A percentile compares a stretch with the other conserved stretches of the same genome.
These are phyloP conservation scores for Trichoderma oligosporum DNA, from an alignment of 2,329 filamentous ascomycete species.

Conservation along the genomic window DNA sequence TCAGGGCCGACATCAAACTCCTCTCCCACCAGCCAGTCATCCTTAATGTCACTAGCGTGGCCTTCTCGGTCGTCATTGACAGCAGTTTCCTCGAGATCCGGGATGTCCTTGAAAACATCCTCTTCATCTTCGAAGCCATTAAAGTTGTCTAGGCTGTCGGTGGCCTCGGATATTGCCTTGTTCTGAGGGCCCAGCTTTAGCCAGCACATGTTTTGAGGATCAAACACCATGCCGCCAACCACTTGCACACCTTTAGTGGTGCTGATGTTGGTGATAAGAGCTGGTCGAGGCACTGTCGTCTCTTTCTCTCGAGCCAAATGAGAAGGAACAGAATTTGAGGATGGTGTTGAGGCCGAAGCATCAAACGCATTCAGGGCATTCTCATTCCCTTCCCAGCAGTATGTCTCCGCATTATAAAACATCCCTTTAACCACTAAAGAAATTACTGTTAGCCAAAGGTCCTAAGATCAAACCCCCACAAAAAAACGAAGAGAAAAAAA, in stretches of 20 bases:
- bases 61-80: slow-evolving; percentile 48
- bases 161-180: slow-evolving; percentile 42
- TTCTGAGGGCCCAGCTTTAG: slow-evolving; percentile 64
- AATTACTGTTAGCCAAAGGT: slow-evolving; percentile 28
- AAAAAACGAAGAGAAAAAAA: background rate
- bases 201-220: slow-evolving; percentile 97
- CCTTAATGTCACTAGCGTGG: slow-evolving; percentile 59
- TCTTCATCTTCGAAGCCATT: slow-evolving; percentile 80
- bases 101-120: slow-evolving; percentile 92
- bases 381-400: slow-evolving; percentile 95
- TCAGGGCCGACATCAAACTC: slow-evolving; percentile 97
- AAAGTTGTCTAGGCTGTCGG: slow-evolving; percentile 59
- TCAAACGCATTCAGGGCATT: slow-evolving; percentile 79
- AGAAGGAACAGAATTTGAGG: slow-evolving; percentile 36
- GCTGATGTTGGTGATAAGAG: slow-evolving; percentile 87
- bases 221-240: slow-evolving; percentile 97
- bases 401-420: slow-evolving; percentile 86
- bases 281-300: slow-evolving; percentile 59
- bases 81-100: slow-evolving; percentile 73
- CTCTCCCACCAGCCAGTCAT: slow-evolving; percentile 85
- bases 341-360: slow-evolving; percentile 52
- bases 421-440: slow-evolving; percentile 82
- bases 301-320: slow-evolving; percentile 55
- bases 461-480: background rate
- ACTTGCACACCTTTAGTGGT: slow-evolving; percentile 83